Conservation (phyloP, 345 rosid genomes). For the Pistacia vera region DNA sequence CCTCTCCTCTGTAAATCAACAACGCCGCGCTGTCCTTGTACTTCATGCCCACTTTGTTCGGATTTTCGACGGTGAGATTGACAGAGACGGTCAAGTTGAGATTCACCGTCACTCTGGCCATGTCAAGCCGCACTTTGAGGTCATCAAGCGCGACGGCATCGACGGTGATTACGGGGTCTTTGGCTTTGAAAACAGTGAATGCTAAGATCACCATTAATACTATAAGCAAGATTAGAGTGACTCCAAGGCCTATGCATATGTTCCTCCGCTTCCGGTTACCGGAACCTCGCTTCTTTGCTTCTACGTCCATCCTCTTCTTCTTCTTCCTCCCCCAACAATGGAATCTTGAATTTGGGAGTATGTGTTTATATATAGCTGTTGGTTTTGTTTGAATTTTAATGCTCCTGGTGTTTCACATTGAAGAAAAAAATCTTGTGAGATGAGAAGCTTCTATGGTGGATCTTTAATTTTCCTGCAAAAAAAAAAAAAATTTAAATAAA, state of each 20-base stretch:
- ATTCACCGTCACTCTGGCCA: conserved; percentile 18
- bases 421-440: no score
- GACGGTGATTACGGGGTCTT: conserved; percentile 44
- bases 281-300: not conserved
- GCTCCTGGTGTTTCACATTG: no score
- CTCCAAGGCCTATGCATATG: conserved; percentile 40
- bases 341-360: no score
- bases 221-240: conserved; percentile 29
- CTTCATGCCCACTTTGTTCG: conserved; percentile 68
- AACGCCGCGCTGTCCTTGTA: conserved; percentile 44
- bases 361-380: no score
- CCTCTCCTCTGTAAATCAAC: conserved; percentile 57
- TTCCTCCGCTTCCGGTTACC: conserved; percentile 29
- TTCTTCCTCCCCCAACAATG: no score
- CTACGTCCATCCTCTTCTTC: not conserved
- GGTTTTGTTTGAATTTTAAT: no score
- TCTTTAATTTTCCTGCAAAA: no score
- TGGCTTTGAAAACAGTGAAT: conserved; percentile 79
- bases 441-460: no score
- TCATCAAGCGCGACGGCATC: conserved; percentile 45
- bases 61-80: conserved; percentile 60
- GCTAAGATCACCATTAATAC: conserved; percentile 51
- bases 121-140: conserved; percentile 38
- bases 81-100: conserved; percentile 59
- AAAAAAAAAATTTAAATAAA: no score